Percentiles rank a stretch among this genome's conserved stretches.
phyloP scores from a whole-genome alignment of 495 filamentous ascomycete genomes.

The Durotheca rogersii region DNA sequence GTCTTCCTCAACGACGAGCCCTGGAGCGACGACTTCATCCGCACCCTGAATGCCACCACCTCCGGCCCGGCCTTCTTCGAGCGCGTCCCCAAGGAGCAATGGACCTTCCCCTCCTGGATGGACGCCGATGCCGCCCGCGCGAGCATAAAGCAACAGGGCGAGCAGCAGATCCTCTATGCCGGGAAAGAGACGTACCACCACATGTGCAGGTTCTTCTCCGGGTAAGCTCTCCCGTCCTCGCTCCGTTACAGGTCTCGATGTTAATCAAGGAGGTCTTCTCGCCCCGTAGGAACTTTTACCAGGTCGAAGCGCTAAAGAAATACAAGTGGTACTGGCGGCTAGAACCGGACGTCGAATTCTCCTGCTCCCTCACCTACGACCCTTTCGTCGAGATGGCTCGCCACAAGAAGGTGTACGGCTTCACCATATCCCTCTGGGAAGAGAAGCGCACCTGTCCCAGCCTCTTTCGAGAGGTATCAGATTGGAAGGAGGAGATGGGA shows the following conservation, averaged over 20 bases:
- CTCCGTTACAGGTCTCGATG: background rate
- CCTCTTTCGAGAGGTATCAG: conserved; percentile 50
- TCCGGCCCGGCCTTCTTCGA: conserved; percentile 76
- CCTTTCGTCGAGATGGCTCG: conserved; percentile 56
- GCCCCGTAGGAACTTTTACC: conserved; percentile 59
- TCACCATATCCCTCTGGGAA: conserved; percentile 53
- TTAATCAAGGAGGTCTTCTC: background rate
- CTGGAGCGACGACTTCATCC: conserved; percentile 84
- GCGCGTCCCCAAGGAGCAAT: conserved; percentile 75
- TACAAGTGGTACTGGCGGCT: conserved; percentile 59
- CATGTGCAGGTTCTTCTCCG: conserved; percentile 97
- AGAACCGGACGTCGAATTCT: conserved; percentile 54
- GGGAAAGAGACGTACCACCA: conserved; percentile 99
- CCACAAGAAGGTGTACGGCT: conserved; percentile 54
- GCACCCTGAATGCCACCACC: conserved; percentile 76
- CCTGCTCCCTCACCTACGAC: conserved; percentile 57
- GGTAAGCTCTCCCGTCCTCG: conserved; percentile 52
- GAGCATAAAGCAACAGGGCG: conserved; percentile 82
- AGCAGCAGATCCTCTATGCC: conserved; percentile 89
- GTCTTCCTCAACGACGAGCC: conserved; percentile 93
- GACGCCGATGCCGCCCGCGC: conserved; percentile 77
- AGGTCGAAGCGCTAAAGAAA: conserved; percentile 42
- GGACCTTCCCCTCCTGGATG: conserved; percentile 93
- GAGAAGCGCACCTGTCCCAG: conserved; percentile 50
- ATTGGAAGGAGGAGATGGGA: conserved; percentile 41